Percentiles rank a stretch among this genome's conserved stretches.
Evolutionary conservation across 2,329 filamentous ascomycete species (phyloP).

Genomic region (Paracoccidioides brasiliensis): DNA sequence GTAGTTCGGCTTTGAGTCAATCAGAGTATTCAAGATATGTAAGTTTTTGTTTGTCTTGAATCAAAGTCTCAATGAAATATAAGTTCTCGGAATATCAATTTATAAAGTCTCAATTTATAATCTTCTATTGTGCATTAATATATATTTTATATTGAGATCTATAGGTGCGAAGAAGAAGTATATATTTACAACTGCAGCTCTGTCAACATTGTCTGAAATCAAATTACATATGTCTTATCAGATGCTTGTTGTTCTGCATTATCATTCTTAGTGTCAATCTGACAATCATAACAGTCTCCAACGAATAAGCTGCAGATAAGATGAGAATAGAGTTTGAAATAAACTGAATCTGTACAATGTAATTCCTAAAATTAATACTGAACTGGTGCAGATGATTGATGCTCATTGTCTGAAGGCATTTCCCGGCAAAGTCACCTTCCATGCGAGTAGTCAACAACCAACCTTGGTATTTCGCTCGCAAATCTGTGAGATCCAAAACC

Average conservation of each 20-base stretch:
- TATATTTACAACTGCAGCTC: constrained; percentile 2
- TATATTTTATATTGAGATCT: too few species aligned
- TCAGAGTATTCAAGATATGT: too few species aligned
- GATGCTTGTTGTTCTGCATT: constrained; percentile 4
- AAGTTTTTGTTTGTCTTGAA: too few species aligned
- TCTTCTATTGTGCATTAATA: too few species aligned
- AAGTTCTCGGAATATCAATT: too few species aligned
- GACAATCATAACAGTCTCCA: constrained; percentile 6
- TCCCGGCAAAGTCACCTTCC: constrained; percentile 5
- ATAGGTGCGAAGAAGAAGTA: too few species aligned
- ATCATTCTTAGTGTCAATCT: constrained; percentile 4
- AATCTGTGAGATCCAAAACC: constrained; percentile 6
- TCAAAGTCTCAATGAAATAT: too few species aligned
- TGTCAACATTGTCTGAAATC: constrained; percentile 4
- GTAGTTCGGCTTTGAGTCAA: too few species aligned
- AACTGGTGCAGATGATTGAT: constrained; percentile 4
- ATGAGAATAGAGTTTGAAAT: constrained; percentile 6
- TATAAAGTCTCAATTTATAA: too few species aligned
- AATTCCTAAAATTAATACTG: constrained; percentile 5
- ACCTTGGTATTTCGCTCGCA: constrained; percentile 1
- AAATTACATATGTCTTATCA: constrained; percentile 3
- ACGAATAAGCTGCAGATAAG: constrained; percentile 6
- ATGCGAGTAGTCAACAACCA: constrained; percentile 6
- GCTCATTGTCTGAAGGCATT: constrained; percentile 5
- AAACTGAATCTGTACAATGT: constrained; percentile 4